phyloP scores from a whole-genome alignment of 2,329 filamentous ascomycete genomes.

The Alternaria hordeiaustralica region DNA sequence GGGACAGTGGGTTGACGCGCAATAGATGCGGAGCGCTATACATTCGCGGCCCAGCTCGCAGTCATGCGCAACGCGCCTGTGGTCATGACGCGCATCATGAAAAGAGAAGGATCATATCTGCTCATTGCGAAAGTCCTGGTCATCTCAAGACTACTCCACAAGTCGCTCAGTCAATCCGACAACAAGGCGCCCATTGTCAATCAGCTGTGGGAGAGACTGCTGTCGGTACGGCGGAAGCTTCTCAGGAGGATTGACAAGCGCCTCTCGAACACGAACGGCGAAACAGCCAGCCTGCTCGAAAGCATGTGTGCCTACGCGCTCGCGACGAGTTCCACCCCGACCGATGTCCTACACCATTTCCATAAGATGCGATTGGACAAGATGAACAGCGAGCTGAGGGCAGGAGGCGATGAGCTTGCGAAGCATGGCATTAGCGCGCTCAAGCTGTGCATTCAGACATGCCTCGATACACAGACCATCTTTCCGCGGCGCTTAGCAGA shows the following conservation, averaged over 20 bases:
- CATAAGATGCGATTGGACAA: slow-evolving; percentile 74
- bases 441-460: slow-evolving; percentile 75
- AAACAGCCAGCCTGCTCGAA: slow-evolving; percentile 65
- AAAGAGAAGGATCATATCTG: slow-evolving; percentile 58
- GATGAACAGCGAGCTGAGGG: slow-evolving; percentile 68
- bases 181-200: slow-evolving; percentile 63
- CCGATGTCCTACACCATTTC: slow-evolving; percentile 80
- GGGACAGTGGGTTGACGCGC: slow-evolving; percentile 22
- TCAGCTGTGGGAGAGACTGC: slow-evolving; percentile 68
- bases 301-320: slow-evolving; percentile 83
- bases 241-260: slow-evolving; percentile 68
- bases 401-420: slow-evolving; percentile 52
- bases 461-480: slow-evolving; percentile 77
- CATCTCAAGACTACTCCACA: slow-evolving; percentile 75
- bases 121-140: slow-evolving; percentile 71
- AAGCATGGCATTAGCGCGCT: slow-evolving; percentile 69
- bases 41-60: slow-evolving; percentile 63
- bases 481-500: slow-evolving; percentile 76
- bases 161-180: slow-evolving; percentile 67
- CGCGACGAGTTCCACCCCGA: slow-evolving; percentile 77
- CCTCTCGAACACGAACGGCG: slow-evolving; percentile 45
- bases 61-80: slow-evolving; percentile 64
- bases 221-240: slow-evolving; percentile 67
- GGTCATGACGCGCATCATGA: slow-evolving; percentile 61
- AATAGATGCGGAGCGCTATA: slow-evolving; percentile 52